Percentiles rank a stretch among this genome's conserved stretches.
These are phyloP conservation scores for Mortierella antarctica DNA, from an alignment of 192 early-diverging fungal genomes.

Conservation along the genomic window DNA sequence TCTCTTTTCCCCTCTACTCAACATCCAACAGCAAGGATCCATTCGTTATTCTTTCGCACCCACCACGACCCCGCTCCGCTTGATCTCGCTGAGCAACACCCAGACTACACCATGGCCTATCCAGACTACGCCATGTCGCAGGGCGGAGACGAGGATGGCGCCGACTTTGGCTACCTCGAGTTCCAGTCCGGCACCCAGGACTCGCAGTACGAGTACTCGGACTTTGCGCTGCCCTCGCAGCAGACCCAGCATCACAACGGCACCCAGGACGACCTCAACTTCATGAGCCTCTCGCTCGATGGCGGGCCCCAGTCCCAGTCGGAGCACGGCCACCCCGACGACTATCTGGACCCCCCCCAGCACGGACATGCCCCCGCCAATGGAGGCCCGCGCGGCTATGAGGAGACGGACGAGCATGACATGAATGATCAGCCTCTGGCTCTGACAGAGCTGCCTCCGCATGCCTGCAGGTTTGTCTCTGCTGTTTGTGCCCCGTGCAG, in stretches of 20 bases:
- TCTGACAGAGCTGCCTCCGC: conserved; percentile 73
- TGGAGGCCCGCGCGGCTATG: conserved; percentile 53
- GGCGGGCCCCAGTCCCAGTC: conserved; percentile 53
- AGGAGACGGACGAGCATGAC: conserved; percentile 66
- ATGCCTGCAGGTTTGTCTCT: conserved; percentile 72
- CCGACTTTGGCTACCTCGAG: conserved; percentile 68
- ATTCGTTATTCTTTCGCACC: not conserved
- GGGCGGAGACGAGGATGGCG: conserved; percentile 57
- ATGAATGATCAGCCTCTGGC: conserved; percentile 60
- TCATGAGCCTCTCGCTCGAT: conserved; percentile 41
- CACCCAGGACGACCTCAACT: conserved; percentile 63
- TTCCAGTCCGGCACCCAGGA: conserved; percentile 69
- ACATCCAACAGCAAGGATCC: no score
- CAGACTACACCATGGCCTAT: conserved; percentile 23
- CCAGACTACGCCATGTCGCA: conserved; percentile 55
- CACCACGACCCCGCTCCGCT: not conserved
- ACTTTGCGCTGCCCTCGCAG: conserved; percentile 63
- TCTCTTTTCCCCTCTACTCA: not conserved
- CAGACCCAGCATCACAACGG: conserved; percentile 30
- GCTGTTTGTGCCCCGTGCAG: not conserved
- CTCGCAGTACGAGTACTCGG: conserved; percentile 76
- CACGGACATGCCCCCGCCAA: conserved; percentile 1
- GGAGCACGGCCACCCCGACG: conserved; percentile 13
- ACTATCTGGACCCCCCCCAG: conserved; percentile 20
- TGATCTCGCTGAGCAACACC: no score